Evolutionary conservation across 176 grass and related monocot species (phyloP).

Genomic region (Avena atlantica): DNA sequence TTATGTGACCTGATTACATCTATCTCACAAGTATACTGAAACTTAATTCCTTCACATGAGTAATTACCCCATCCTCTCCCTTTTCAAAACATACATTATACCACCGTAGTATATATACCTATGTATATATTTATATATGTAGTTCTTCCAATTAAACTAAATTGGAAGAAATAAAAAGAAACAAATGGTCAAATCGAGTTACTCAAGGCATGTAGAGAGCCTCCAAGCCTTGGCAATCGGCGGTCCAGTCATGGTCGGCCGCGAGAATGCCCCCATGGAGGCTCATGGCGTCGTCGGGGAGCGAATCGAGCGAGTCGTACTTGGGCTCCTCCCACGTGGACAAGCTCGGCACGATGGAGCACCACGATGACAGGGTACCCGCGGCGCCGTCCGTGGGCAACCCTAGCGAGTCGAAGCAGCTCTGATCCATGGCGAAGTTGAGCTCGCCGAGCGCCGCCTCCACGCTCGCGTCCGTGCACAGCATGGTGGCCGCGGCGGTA

Average conservation of each 20-base stretch:
- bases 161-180: slow-evolving; percentile 30
- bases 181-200: slow-evolving; percentile 37
- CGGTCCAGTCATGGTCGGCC: slow-evolving; percentile 58
- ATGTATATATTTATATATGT: slow-evolving; percentile 24
- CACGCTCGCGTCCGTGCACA: slow-evolving; percentile 52
- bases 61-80: slow-evolving; percentile 22
- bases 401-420: slow-evolving; percentile 57
- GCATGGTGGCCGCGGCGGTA: slow-evolving; percentile 38
- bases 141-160: slow-evolving; percentile 34
- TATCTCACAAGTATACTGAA: slow-evolving; percentile 63
- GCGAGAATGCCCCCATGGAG: slow-evolving; percentile 44
- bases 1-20: slow-evolving; percentile 46
- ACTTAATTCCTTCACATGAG: slow-evolving; percentile 47
- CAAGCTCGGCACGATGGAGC: slow-evolving; percentile 51
- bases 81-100: slow-evolving; percentile 42
- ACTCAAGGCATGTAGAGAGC: slow-evolving; percentile 66
- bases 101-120: slow-evolving; percentile 7
- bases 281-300: slow-evolving; percentile 48
- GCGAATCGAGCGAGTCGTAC: slow-evolving; percentile 49
- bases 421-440: slow-evolving; percentile 60
- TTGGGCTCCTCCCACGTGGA: slow-evolving; percentile 55
- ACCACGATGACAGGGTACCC: slow-evolving; percentile 53
- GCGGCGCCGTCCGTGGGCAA: slow-evolving; percentile 37
- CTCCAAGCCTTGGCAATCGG: slow-evolving; percentile 64
- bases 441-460: slow-evolving; percentile 53